A percentile compares a stretch with the other conserved stretches of the same genome.
phyloP scores from a whole-genome alignment of 208 protist species.

The Trypanosoma conorhini region DNA sequence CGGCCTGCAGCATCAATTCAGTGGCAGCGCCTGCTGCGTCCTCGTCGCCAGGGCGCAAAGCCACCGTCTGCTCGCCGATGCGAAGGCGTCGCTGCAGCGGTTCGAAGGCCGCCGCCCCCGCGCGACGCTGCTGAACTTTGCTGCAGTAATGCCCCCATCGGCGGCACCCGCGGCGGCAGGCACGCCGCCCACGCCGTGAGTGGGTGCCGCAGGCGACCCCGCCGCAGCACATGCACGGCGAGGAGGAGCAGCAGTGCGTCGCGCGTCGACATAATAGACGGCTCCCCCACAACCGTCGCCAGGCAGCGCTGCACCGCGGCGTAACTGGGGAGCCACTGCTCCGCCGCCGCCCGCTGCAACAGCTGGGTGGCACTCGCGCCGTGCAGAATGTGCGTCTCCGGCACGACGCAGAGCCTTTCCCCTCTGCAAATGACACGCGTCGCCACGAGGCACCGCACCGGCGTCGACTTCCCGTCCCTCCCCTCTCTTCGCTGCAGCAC shows the following conservation, averaged over 20 bases:
- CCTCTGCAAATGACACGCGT: slow-evolving; percentile 48
- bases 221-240: slow-evolving; percentile 48
- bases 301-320: slow-evolving; percentile 4
- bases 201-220: slow-evolving; percentile 17
- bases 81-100: slow-evolving; percentile 58
- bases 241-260: slow-evolving; percentile 64
- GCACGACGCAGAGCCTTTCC: slow-evolving; percentile 56
- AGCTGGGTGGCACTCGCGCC: slow-evolving; percentile 42
- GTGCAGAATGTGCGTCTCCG: slow-evolving; percentile 44
- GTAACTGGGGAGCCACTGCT: slow-evolving; percentile 2
- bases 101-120: slow-evolving; percentile 15
- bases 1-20: slow-evolving; percentile 58
- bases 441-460: slow-evolving; percentile 68
- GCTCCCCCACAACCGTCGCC: slow-evolving; percentile 5
- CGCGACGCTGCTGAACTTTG: slow-evolving; percentile 10
- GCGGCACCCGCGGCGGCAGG: slow-evolving; percentile 57
- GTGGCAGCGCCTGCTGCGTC: slow-evolving; percentile 17
- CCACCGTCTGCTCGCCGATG: slow-evolving; percentile 33
- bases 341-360: slow-evolving; percentile 26
- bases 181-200: slow-evolving; percentile 41
- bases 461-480: slow-evolving; percentile 7
- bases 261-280: slow-evolving; percentile 43
- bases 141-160: slow-evolving; percentile 52
- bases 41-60: slow-evolving; percentile 24
- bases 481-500: slow-evolving; percentile 17